Evolutionary conservation across 306 rosid species (phyloP).

Genomic region (Astragalus glycyphyllos): DNA sequence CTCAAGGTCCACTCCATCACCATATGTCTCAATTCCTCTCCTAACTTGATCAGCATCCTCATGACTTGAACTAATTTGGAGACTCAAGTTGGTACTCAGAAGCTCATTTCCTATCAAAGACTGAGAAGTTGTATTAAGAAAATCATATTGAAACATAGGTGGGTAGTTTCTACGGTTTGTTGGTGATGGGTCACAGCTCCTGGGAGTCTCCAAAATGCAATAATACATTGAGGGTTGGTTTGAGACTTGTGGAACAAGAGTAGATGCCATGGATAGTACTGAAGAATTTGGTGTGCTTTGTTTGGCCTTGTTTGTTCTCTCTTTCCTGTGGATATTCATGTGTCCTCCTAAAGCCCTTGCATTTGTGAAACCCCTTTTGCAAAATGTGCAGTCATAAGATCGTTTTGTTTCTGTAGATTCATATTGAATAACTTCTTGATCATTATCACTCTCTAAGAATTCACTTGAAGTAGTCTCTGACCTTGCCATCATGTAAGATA

Average conservation of each 20-base stretch:
- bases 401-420: conserved; percentile 35
- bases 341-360: conserved; percentile 83
- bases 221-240: conserved; percentile 42
- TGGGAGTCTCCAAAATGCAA: conserved; percentile 49
- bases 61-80: conserved; percentile 46
- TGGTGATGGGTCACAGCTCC: conserved; percentile 47
- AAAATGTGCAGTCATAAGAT: conserved; percentile 74
- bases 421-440: conserved; percentile 39
- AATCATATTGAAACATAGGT: conserved; percentile 40
- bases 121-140: conserved; percentile 42
- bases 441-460: conserved; percentile 43
- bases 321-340: conserved; percentile 79
- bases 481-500: not conserved
- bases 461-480: conserved; percentile 57
- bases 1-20: conserved; percentile 70
- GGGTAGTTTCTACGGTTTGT: conserved; percentile 36
- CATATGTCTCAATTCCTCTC: conserved; percentile 43
- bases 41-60: conserved; percentile 33
- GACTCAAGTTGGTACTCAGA: conserved; percentile 58
- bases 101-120: conserved; percentile 44
- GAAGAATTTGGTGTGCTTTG: conserved; percentile 37
- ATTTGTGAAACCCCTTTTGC: conserved; percentile 78
- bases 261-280: no score
- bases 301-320: conserved; percentile 60
- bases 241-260: conserved; percentile 40